Evolutionary conservation across 306 rosid species (phyloP).

Genomic region (Corylus americana): DNA sequence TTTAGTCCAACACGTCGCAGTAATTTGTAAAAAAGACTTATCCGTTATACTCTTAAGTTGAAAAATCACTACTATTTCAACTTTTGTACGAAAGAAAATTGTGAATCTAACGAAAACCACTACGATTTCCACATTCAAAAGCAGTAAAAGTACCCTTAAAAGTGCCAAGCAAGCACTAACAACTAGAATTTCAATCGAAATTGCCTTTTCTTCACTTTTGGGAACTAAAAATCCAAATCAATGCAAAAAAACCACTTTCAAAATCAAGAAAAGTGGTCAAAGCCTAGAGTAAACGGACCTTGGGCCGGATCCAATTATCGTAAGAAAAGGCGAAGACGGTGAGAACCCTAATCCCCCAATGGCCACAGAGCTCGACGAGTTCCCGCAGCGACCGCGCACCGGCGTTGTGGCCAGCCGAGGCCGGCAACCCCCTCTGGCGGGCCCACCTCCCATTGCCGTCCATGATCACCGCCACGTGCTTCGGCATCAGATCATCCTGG

Average conservation of each 20-base stretch:
- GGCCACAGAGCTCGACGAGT: constrained; percentile 43
- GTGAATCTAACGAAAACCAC: neutral
- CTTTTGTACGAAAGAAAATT: no score
- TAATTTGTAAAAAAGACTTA: no score
- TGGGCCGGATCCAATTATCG: constrained; percentile 72
- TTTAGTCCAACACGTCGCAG: no score
- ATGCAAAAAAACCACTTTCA: neutral
- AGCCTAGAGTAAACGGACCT: constrained; percentile 37
- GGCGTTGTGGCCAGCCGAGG: constrained; percentile 57
- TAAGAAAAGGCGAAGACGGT: constrained; percentile 65
- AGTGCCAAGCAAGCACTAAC: neutral
- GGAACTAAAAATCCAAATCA: neutral
- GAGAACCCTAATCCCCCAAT: constrained; percentile 68
- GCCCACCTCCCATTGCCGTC: constrained; percentile 90
- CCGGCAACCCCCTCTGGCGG: constrained; percentile 37
- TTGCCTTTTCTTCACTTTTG: neutral
- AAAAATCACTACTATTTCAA: no score
- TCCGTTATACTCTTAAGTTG: no score
- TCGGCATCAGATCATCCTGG: constrained; percentile 60
- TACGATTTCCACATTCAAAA: neutral
- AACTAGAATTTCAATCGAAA: neutral
- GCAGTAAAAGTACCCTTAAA: neutral
- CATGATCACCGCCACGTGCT: constrained; percentile 85
- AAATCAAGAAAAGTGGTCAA: neutral
- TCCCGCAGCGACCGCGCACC: constrained; percentile 48